These are phyloP conservation scores for Nicotiana tomentosiformis DNA, from an alignment of 257 asterid genomes.

Conservation along the genomic window DNA sequence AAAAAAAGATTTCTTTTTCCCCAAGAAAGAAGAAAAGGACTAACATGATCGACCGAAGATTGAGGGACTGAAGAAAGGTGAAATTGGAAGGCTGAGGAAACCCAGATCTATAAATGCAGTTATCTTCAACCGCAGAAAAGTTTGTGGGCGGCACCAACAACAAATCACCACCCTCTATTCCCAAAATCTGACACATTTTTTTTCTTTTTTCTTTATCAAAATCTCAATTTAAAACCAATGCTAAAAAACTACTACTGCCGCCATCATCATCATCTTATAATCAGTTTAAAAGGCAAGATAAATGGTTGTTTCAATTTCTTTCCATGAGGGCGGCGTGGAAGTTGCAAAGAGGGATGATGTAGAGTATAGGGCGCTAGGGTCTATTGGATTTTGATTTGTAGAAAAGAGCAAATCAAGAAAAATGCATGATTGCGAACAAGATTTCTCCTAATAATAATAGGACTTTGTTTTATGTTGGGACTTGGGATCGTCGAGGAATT, in stretches of 20 bases:
- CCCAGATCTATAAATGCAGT: conserved; percentile 41
- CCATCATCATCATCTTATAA: neutral
- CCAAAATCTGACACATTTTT: conserved; percentile 31
- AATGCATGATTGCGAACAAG: neutral
- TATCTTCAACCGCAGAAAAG: conserved; percentile 34
- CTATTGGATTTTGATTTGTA: neutral
- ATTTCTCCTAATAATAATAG: neutral
- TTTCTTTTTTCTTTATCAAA: neutral
- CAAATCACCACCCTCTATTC: conserved; percentile 1
- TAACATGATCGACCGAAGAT: conserved; percentile 36
- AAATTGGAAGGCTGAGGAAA: conserved; percentile 36
- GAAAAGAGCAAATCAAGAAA: neutral
- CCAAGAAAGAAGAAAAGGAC: neutral
- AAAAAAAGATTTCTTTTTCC: neutral
- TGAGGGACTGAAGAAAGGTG: conserved; percentile 32
- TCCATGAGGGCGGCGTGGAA: conserved; percentile 9
- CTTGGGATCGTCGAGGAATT: neutral
- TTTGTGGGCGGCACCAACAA: conserved; percentile 25
- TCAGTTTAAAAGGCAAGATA: neutral
- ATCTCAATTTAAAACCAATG: neutral
- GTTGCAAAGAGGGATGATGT: neutral
- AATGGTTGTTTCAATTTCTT: neutral
- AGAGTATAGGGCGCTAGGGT: neutral
- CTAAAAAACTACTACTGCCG: neutral
- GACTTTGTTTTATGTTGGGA: neutral